Evolutionary conservation across 805 yeast species (phyloP).

Genomic region (Suhomyces vadensis): DNA sequence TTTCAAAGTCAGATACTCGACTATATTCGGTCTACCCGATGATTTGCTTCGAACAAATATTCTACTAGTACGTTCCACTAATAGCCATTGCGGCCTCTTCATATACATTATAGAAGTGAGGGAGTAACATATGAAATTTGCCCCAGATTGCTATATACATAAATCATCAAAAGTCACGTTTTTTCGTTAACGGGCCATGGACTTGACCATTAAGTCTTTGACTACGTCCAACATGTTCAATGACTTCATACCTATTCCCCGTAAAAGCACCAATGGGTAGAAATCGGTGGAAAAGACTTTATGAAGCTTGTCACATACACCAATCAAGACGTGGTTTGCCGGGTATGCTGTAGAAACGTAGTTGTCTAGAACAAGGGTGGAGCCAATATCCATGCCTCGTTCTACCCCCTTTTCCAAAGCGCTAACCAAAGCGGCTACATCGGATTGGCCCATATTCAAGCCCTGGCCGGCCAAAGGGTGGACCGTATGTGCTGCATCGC

Average conservation of each 20-base stretch:
- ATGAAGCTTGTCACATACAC: conserved; percentile 89
- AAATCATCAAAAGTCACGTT: not conserved
- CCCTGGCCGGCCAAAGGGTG: conserved; percentile 99
- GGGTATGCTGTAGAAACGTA: conserved; percentile 85
- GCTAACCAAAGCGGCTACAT: conserved; percentile 68
- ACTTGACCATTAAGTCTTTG: conserved; percentile 66
- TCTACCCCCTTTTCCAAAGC: conserved; percentile 69
- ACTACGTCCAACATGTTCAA: conserved; percentile 64
- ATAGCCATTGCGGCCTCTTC: too few species aligned
- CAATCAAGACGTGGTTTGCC: conserved; percentile 74
- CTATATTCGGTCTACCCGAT: not conserved
- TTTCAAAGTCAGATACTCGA: conserved; percentile 17
- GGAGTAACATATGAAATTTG: too few species aligned
- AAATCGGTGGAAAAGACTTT: conserved; percentile 77
- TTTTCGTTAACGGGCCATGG: conserved; percentile 19
- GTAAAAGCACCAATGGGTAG: conserved; percentile 68
- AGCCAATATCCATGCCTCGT: conserved; percentile 89
- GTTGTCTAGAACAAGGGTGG: conserved; percentile 75
- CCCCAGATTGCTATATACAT: not conserved
- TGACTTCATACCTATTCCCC: conserved; percentile 74
- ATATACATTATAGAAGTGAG: not conserved
- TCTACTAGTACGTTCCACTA: not conserved
- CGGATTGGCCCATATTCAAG: conserved; percentile 95
- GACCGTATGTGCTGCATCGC: conserved; percentile 97
- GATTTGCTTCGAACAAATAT: not conserved